Evolutionary conservation across 768 basidiomycete species (phyloP).

Genomic region (Kwoniella sp.): DNA sequence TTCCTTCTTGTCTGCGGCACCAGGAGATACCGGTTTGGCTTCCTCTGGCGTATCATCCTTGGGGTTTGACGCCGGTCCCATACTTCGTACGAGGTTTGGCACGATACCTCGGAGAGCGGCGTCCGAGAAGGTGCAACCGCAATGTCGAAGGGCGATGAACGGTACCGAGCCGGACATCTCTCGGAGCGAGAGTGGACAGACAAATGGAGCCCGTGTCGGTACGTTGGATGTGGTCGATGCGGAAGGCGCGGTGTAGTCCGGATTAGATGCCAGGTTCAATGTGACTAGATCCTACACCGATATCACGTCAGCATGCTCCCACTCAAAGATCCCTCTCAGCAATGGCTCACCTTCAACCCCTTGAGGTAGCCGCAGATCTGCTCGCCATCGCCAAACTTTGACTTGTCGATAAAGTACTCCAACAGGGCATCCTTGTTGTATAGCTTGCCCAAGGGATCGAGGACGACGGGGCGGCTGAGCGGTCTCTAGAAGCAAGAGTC

Average conservation of each 20-base stretch:
- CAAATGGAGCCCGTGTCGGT: constrained; percentile 63
- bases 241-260: constrained; percentile 54
- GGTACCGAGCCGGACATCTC: constrained; percentile 91
- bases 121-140: constrained; percentile 88
- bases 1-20: constrained; percentile 7
- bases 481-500: constrained; percentile 56
- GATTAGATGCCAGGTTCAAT: constrained; percentile 72
- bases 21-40: constrained; percentile 19
- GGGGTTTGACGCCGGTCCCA: constrained; percentile 57
- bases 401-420: constrained; percentile 78
- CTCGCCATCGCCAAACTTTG: constrained; percentile 82
- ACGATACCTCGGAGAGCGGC: constrained; percentile 70
- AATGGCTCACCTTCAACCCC: constrained; percentile 69
- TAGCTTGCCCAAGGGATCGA: constrained; percentile 85
- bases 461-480: constrained; percentile 83
- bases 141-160: constrained; percentile 78
- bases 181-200: constrained; percentile 85
- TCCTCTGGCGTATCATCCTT: constrained; percentile 24
- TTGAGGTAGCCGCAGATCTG: constrained; percentile 88
- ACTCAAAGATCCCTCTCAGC: no score
- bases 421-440: constrained; percentile 95
- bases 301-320: not conserved
- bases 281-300: constrained; percentile 71
- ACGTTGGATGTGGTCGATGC: constrained; percentile 37
- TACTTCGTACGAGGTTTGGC: constrained; percentile 69